These are phyloP conservation scores for Blepharisma stoltei DNA, from an alignment of 73 alveolate species.

Conservation along the genomic window DNA sequence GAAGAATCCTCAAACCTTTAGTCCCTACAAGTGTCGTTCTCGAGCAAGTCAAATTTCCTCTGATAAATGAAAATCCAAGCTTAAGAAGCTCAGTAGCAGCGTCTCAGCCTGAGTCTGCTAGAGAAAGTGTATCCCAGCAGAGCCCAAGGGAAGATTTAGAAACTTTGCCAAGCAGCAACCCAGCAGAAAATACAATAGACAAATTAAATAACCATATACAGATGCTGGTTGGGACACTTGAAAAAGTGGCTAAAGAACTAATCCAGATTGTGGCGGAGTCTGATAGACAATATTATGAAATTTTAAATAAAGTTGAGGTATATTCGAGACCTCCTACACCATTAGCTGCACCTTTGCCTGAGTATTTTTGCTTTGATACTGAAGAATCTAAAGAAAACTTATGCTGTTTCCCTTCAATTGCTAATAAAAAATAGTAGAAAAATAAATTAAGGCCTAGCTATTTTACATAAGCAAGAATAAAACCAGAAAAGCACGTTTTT, in stretches of 20 bases:
- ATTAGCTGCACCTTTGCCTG: conserved; percentile 26
- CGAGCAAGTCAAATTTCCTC: conserved; percentile 12
- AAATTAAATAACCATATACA: conserved; percentile 21
- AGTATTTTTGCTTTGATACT: conserved; percentile 14
- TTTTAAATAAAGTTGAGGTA: not conserved
- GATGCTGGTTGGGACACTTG: conserved; percentile 23
- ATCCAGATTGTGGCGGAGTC: conserved; percentile 11
- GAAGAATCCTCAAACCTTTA: conserved; percentile 20
- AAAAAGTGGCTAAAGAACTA: conserved; percentile 11
- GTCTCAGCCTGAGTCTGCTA: not conserved
- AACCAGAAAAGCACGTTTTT: not conserved
- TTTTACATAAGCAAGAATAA: no score
- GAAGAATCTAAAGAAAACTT: not conserved
- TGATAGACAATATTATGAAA: conserved; percentile 14
- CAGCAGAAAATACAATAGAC: conserved; percentile 10
- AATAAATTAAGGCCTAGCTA: no score
- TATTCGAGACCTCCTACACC: conserved; percentile 28
- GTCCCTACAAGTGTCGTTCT: not conserved
- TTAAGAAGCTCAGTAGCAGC: not conserved
- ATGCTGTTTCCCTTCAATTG: no score
- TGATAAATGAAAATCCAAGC: not conserved
- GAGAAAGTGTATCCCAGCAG: not conserved
- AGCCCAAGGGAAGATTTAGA: not conserved
- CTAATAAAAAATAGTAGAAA: no score
- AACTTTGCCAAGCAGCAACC: not conserved